Conservation (phyloP, 176 grass and related monocot species). For the Alloteropsis semialata region DNA sequence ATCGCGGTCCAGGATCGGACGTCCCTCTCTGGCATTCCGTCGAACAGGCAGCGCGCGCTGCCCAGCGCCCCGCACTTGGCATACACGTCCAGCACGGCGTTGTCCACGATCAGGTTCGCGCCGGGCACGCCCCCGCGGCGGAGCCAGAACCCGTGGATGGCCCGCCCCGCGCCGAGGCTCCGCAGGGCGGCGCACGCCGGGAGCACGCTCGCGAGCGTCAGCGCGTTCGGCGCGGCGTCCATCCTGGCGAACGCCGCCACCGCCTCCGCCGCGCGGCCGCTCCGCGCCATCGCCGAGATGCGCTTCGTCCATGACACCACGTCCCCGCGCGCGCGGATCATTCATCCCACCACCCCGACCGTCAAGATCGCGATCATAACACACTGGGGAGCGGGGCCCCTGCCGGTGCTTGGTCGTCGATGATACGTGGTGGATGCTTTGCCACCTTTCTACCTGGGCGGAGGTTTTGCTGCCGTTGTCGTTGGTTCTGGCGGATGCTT, state of each 20-base stretch:
- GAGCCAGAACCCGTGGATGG: constrained; percentile 44
- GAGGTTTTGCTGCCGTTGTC: too few relatives aligned
- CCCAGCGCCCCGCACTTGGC: constrained; percentile 33
- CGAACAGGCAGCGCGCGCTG: constrained; percentile 43
- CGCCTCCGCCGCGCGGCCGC: constrained; percentile 47
- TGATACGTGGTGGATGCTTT: too few relatives aligned
- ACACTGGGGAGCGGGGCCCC: too few relatives aligned
- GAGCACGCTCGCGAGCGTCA: constrained; percentile 56
- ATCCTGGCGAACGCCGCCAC: constrained; percentile 37
- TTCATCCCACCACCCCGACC: background rate
- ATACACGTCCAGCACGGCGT: constrained; percentile 48
- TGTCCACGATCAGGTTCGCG: constrained; percentile 47
- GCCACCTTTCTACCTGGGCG: too few relatives aligned
- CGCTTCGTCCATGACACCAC: constrained; percentile 51
- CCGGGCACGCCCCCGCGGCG: constrained; percentile 23
- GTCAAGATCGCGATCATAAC: too few relatives aligned
- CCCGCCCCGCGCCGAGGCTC: constrained; percentile 15
- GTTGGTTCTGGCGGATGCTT: too few relatives aligned
- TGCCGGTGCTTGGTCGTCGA: too few relatives aligned
- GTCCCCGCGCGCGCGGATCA: constrained; percentile 14
- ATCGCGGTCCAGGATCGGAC: constrained; percentile 49
- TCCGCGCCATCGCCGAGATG: constrained; percentile 46
- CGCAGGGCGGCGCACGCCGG: constrained; percentile 46
- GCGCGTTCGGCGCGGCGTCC: constrained; percentile 43
- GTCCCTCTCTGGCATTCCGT: constrained; percentile 44